phyloP scores from a whole-genome alignment of 164 flowering plant genomes.

The Protea cynaroides region DNA sequence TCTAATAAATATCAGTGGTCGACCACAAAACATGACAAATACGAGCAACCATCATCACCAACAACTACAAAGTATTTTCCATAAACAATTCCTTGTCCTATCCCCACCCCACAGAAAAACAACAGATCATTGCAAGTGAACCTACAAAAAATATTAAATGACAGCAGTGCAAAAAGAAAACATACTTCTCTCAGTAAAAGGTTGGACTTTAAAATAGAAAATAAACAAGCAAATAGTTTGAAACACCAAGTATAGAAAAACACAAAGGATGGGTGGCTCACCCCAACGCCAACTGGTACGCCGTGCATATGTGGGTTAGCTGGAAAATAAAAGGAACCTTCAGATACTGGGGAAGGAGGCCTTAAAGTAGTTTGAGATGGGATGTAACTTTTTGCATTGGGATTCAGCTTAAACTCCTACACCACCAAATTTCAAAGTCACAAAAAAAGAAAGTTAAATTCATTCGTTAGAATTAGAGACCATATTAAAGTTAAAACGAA shows the following conservation, averaged over 20 bases:
- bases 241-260: neutral
- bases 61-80: no score
- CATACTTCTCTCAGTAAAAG: no score
- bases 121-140: no score
- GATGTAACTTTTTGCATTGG: constrained; percentile 86
- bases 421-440: constrained; percentile 5
- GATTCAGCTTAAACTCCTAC: constrained; percentile 94
- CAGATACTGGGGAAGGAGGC: constrained; percentile 72
- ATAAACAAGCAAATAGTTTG: no score
- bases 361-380: constrained; percentile 57
- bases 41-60: no score
- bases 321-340: constrained; percentile 65
- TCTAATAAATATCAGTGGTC: no score
- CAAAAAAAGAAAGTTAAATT: neutral
- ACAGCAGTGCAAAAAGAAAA: no score
- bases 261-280: constrained; percentile 22
- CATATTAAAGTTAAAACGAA: neutral
- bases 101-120: no score
- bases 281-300: constrained; percentile 75
- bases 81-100: no score
- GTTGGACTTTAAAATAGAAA: no score
- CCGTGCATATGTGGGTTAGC: constrained; percentile 64
- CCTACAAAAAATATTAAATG: no score
- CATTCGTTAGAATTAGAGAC: neutral
- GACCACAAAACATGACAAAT: no score